Evolutionary conservation across 331 rosid genomes (phyloP), one percentile per base, ranked within the genome.

Genomic region (Malus hybrid): DNA sequence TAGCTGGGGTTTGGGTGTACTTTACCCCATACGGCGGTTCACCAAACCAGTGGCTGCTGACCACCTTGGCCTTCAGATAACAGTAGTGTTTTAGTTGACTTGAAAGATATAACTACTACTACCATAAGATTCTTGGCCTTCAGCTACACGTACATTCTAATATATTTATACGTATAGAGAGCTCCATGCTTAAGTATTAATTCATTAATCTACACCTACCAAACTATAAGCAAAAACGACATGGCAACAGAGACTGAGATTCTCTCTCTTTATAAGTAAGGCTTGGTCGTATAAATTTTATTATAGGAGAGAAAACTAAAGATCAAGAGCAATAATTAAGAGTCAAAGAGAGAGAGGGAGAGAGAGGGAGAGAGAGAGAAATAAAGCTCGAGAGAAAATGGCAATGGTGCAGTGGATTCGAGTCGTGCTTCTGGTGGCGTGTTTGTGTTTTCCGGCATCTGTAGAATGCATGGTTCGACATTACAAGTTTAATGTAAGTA

Each of bases 401-500:
- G 80, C 63, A 78, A 74, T 83, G 94, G 75, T 56, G 22, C 11
- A 10, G 29, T 77, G 72, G 63, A 75, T 90, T 72, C 75, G 79
- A 39, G 69, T 82, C 39, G 30, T 89, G 9, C 14, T 87, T 66
- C 24, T 85, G 57, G 86, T 75, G 26, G 84, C 83, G 74, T 87
- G 87, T 79, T 36, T 57, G 55, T 61, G 88, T 77, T 81, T 70
- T 81, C 88, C 89, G 22, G 73, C 85, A 18, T 80, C 84, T 7
- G 94, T 72, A 26, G 91, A 90, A 76, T 88, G 90, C 77, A 75
- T 85, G 71, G 90, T 87, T 75, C 87, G 98, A 36, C 98, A 90
- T 75, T 93, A 93, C 79, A 93, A 90, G 83, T 93, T 90, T 80
- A 89, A 93, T 73, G 98, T 93, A 85, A 72, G 94, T 83, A 69